Conservation (phyloP, 345 rosid genomes). For the Excoecaria cochinchinensis region DNA sequence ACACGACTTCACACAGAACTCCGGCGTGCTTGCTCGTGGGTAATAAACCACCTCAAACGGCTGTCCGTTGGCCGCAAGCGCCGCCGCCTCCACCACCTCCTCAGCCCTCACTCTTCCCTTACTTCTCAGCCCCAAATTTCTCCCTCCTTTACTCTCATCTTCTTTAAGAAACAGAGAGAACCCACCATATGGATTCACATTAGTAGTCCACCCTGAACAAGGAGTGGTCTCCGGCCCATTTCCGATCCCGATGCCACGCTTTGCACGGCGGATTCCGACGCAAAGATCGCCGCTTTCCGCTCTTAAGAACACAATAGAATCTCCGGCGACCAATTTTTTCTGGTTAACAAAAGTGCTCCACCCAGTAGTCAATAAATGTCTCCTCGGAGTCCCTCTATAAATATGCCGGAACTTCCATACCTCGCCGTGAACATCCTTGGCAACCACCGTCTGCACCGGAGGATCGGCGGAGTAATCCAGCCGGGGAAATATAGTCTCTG, state of each 20-base stretch:
- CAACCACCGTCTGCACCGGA: constrained; percentile 70
- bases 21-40: constrained; percentile 26
- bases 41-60: constrained; percentile 29
- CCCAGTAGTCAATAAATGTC: constrained; percentile 35
- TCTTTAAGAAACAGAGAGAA: too few species aligned
- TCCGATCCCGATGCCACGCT: constrained; percentile 24
- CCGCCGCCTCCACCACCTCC: constrained; percentile 21
- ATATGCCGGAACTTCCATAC: constrained; percentile 35
- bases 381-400: constrained; percentile 32
- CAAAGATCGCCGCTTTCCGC: constrained; percentile 31
- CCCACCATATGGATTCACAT: too few species aligned
- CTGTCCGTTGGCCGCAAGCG: constrained; percentile 22
- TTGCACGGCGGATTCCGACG: constrained; percentile 31
- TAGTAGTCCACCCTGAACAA: too few species aligned
- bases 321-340: constrained; percentile 32
- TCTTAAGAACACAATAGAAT: constrained; percentile 32
- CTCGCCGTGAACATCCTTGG: constrained; percentile 34
- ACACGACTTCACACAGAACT: constrained; percentile 28
- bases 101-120: constrained; percentile 17
- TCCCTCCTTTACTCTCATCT: too few species aligned
- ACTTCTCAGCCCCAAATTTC: too few species aligned
- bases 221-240: constrained; percentile 13
- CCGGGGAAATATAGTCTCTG: constrained; percentile 53
- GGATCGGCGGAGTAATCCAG: constrained; percentile 45
- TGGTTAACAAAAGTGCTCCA: constrained; percentile 33